Evolutionary conservation across 352 stramenopile genomes (phyloP).

Genomic region (Globisporangium paroecandrum): DNA sequence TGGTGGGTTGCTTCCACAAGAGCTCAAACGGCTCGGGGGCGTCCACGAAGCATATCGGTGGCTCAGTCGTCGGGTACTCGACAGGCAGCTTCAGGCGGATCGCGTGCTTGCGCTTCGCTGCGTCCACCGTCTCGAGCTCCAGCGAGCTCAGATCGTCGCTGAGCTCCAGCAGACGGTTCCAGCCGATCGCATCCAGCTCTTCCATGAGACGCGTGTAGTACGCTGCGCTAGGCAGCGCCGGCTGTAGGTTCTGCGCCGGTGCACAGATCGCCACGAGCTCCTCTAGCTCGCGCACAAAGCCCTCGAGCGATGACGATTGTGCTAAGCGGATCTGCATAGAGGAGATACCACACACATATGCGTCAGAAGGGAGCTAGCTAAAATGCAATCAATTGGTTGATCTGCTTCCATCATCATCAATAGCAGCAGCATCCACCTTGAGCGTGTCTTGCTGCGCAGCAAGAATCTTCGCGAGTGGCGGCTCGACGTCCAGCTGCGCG

Average conservation of each 20-base stretch:
- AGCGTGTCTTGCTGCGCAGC: conserved; percentile 39
- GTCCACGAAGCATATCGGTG: conserved; percentile 45
- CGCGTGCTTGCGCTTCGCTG: conserved; percentile 33
- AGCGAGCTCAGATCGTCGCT: conserved; percentile 55
- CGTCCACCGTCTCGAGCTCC: conserved; percentile 50
- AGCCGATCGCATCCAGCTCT: conserved; percentile 63
- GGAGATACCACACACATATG: background rate
- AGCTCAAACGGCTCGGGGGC: conserved; percentile 47
- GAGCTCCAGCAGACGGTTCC: conserved; percentile 45
- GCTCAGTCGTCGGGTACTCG: conserved; percentile 30
- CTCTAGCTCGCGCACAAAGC: conserved; percentile 52
- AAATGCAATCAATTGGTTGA: background rate
- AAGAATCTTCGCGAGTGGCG: conserved; percentile 44
- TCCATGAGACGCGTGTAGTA: conserved; percentile 65
- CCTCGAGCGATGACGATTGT: conserved; percentile 49
- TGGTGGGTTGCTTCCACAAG: background rate
- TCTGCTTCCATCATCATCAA: background rate
- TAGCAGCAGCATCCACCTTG: conserved; percentile 26
- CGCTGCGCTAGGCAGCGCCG: conserved; percentile 33
- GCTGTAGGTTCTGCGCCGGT: conserved; percentile 3
- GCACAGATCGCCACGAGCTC: conserved; percentile 55
- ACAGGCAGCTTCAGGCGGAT: conserved; percentile 40
- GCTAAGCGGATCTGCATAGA: conserved; percentile 33
- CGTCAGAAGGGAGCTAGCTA: background rate
- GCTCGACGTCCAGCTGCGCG: conserved; percentile 53